phyloP scores from a whole-genome alignment of 202 grass and related monocot genomes.

The Bolboschoenoplectus hybrid region DNA sequence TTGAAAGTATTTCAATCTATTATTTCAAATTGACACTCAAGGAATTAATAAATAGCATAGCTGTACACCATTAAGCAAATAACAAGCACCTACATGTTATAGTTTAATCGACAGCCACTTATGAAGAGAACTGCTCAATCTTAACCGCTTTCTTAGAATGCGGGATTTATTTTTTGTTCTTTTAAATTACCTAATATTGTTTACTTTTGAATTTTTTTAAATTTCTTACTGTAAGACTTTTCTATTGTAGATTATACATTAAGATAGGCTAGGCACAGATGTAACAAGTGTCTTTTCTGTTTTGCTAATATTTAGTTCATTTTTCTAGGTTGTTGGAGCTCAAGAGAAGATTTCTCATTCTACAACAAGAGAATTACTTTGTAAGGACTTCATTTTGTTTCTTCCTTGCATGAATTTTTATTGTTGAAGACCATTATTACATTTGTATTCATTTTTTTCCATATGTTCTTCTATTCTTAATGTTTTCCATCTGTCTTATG shows the following conservation, averaged over 20 bases:
- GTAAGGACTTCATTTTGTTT: conserved; percentile 8
- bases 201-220: not conserved
- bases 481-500: conserved; percentile 14
- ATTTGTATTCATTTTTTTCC: not conserved
- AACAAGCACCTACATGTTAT: not conserved
- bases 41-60: not conserved
- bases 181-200: not conserved
- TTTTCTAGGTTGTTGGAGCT: conserved; percentile 27
- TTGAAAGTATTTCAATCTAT: not conserved
- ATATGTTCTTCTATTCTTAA: conserved; percentile 17
- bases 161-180: not conserved
- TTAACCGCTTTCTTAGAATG: not conserved
- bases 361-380: conserved; percentile 5
- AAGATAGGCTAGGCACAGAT: not conserved
- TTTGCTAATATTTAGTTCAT: conserved; percentile 17
- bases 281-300: not conserved
- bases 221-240: not conserved
- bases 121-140: not conserved
- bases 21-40: not conserved
- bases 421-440: not conserved
- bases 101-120: not conserved
- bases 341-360: conserved; percentile 2
- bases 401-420: not conserved
- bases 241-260: not conserved
- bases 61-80: not conserved